Evolutionary conservation across 495 filamentous ascomycete genomes (phyloP).

Genomic region (Hypoxylon cercidicola): DNA sequence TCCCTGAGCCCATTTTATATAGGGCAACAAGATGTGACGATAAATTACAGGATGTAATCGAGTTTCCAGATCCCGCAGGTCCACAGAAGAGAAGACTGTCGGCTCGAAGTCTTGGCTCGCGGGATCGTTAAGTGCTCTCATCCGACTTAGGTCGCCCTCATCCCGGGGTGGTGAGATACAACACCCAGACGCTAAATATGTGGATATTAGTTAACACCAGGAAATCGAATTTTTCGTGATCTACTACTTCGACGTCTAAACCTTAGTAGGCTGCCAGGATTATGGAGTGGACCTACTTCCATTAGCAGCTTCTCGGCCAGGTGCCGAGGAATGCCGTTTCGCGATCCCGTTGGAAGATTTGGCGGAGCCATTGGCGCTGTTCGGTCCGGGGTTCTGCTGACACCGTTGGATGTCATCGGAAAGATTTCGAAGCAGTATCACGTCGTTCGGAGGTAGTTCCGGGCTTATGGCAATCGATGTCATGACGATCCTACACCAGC

Average conservation of each 20-base stretch:
- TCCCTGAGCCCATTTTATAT: slow-evolving; percentile 61
- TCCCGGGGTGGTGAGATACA: slow-evolving; percentile 32
- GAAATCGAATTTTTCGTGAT: slow-evolving; percentile 6
- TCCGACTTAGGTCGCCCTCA: slow-evolving; percentile 46
- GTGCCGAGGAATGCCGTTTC: slow-evolving; percentile 11
- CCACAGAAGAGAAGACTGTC: slow-evolving; percentile 53
- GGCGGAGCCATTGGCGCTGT: slow-evolving; percentile 5
- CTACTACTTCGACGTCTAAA: too few species aligned
- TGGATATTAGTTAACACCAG: slow-evolving; percentile 27
- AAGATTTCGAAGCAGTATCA: slow-evolving; percentile 61
- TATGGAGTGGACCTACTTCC: slow-evolving; percentile 32
- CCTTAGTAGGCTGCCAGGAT: slow-evolving; percentile 10
- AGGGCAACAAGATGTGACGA: slow-evolving; percentile 64
- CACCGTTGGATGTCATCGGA: slow-evolving; percentile 47
- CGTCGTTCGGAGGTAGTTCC: slow-evolving; percentile 60
- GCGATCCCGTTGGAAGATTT: slow-evolving; percentile 10
- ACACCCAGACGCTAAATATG: slow-evolving; percentile 12
- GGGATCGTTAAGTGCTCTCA: slow-evolving; percentile 66
- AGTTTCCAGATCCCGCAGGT: slow-evolving; percentile 44
- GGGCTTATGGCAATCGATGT: slow-evolving; percentile 52
- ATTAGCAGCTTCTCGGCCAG: slow-evolving; percentile 33
- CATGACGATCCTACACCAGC: slow-evolving; percentile 39
- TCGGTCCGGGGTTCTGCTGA: slow-evolving; percentile 15
- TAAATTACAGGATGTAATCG: slow-evolving; percentile 50
- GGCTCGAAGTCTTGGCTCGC: slow-evolving; percentile 49